Base-by-base conservation (phyloP, 176 grass and related monocot genomes). In the Lolium rigidum region DNA sequence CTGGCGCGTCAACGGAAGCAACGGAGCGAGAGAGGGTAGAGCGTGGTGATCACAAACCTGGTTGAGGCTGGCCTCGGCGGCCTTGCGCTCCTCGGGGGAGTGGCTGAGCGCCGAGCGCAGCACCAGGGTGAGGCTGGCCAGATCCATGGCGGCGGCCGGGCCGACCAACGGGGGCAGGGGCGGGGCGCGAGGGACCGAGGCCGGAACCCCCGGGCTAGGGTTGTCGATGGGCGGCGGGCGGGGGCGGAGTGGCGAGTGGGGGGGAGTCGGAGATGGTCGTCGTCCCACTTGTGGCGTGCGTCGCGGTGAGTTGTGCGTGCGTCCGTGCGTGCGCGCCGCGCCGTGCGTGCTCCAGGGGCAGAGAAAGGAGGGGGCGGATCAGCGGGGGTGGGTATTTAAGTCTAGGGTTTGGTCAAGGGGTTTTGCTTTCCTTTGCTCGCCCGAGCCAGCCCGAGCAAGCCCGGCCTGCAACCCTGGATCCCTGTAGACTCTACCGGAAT, bases 31-130 rank as follows among this genome's bases (percentile, higher is more conserved):
- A 62, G 39, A 2, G 31, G 2, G 16, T n/a, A 61, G 9, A 25
- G 58, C 67, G 9, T 18, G 67, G 87, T 81, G 31, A 35, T 35
- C 2, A 35, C 3, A 1, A 78, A 97, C 95, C 95, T 98, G 93
- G 70, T 88, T 63, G 10, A 98, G 93, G 89, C 87, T 93, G 79
- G 90, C 87, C 88, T 98, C 95, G 1, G 95, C 95, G 28, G 95
- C 91, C 68, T 95, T 95, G 35, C 95, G 83, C 89, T 95, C 93
- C 4, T 98, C 95, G 2, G 91, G 93, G n/a, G 55, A 62, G 78
- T 92, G 89, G 87, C 95, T 98, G 71, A 98, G 95, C 47, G 93
- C 95, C 24, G 93, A 93, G 22, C 93, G 91, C 77, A 98, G 92
- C 61, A 98, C 95, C 21, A 93, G 21, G 48, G 85, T 86, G 7